A percentile compares a stretch with the other conserved stretches of the same genome.
These are phyloP conservation scores for Apiotrichum veenhuisii DNA, from an alignment of 1,284 basidiomycete species.

Conservation along the genomic window DNA sequence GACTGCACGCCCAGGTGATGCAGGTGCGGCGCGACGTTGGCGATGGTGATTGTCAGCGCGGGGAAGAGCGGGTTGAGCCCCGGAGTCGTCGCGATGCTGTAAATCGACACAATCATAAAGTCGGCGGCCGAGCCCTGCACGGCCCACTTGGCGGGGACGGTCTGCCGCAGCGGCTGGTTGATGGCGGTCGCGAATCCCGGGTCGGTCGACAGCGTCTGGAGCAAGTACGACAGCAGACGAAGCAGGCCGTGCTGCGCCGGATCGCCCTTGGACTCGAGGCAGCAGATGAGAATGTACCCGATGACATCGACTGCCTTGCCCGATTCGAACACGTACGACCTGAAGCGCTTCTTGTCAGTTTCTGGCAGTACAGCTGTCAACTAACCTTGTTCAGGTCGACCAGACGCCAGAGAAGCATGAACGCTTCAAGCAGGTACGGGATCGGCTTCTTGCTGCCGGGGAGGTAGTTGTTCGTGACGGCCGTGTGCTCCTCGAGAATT, in stretches of 20 bases:
- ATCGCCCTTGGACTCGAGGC: conserved; percentile 82
- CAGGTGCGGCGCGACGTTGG: conserved; percentile 82
- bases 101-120: conserved; percentile 85
- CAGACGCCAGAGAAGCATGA: conserved; percentile 87
- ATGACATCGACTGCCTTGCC: conserved; percentile 71
- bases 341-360: conserved; percentile 68
- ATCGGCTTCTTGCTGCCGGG: conserved; percentile 76
- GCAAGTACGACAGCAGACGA: conserved; percentile 80
- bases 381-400: conserved; percentile 82
- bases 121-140: conserved; percentile 71
- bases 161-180: conserved; percentile 55
- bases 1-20: conserved; percentile 74
- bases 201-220: conserved; percentile 87
- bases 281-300: conserved; percentile 71
- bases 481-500: conserved; percentile 70
- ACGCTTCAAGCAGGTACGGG: conserved; percentile 73
- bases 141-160: conserved; percentile 70
- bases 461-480: conserved; percentile 66
- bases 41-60: conserved; percentile 80
- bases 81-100: conserved; percentile 82
- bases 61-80: conserved; percentile 84
- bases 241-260: conserved; percentile 91
- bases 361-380: background rate
- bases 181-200: conserved; percentile 67
- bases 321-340: conserved; percentile 70